These are phyloP conservation scores for Glebionis coronaria DNA, from an alignment of 129 eudicot genomes.

Conservation along the genomic window DNA sequence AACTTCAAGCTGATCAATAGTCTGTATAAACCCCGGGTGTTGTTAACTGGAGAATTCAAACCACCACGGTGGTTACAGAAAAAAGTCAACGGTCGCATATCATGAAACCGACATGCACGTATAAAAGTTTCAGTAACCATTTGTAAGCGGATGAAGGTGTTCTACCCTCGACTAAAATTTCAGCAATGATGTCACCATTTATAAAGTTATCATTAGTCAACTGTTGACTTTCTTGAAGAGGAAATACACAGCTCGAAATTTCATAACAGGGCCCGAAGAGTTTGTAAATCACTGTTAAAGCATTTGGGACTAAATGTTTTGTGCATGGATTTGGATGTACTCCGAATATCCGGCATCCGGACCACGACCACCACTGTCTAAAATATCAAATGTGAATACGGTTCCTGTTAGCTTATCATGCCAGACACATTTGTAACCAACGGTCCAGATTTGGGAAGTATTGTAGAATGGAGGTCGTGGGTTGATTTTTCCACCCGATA, in stretches of 20 bases:
- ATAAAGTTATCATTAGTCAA: conserved; percentile 23
- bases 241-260: conserved; percentile 16
- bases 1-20: conserved; percentile 37
- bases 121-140: conserved; percentile 48
- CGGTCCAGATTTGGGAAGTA: conserved; percentile 68
- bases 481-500: conserved; percentile 70
- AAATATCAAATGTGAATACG: conserved; percentile 57
- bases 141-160: conserved; percentile 65
- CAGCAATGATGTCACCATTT: conserved; percentile 54
- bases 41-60: conserved; percentile 31
- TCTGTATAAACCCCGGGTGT: conserved; percentile 37
- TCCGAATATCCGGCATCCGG: conserved; percentile 67
- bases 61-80: conserved; percentile 60
- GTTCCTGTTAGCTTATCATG: conserved; percentile 91
- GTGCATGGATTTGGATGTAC: conserved; percentile 71
- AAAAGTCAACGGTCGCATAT: conserved; percentile 41
- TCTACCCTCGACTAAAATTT: conserved; percentile 63
- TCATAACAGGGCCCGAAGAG: conserved; percentile 20
- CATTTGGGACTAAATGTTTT: conserved; percentile 52
- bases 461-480: conserved; percentile 59
- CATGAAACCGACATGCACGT: conserved; percentile 50
- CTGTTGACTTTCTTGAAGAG: conserved; percentile 25
- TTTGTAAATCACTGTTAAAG: conserved; percentile 59
- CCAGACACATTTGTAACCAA: conserved; percentile 92
- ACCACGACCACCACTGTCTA: conserved; percentile 67